Conservation (phyloP, 2,329 filamentous ascomycete species). For the Alternaria sp. region DNA sequence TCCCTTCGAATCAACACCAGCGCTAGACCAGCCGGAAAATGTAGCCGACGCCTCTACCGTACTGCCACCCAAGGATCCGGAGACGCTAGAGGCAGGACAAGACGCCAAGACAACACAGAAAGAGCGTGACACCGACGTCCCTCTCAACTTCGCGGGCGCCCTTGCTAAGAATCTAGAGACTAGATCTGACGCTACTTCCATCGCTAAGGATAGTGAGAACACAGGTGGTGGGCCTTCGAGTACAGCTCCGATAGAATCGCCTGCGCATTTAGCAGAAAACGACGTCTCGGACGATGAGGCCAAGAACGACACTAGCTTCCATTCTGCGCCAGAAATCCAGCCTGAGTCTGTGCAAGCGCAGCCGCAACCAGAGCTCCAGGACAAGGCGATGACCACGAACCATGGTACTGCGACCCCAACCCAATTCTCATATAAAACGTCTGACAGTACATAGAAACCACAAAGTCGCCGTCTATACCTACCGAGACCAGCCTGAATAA, state of each 20-base stretch:
- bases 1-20: background rate
- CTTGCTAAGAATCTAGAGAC: background rate
- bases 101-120: background rate
- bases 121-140: background rate
- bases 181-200: background rate
- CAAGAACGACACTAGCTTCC: constrained; percentile 32
- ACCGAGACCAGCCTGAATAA: background rate
- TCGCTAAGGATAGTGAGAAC: background rate
- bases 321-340: constrained; percentile 30
- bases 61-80: background rate
- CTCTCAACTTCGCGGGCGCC: background rate
- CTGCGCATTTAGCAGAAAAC: constrained; percentile 3
- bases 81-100: background rate
- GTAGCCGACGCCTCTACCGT: background rate
- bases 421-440: background rate
- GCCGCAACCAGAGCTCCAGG: background rate
- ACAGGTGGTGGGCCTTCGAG: background rate
- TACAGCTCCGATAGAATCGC: background rate
- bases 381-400: constrained; percentile 4
- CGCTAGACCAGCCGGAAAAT: background rate
- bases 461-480: background rate
- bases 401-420: background rate
- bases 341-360: constrained; percentile 13
- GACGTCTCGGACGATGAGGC: constrained; percentile 30
- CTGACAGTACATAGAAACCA: background rate